Base-by-base conservation (phyloP, 495 filamentous ascomycete genomes). In the Podospora conica region DNA sequence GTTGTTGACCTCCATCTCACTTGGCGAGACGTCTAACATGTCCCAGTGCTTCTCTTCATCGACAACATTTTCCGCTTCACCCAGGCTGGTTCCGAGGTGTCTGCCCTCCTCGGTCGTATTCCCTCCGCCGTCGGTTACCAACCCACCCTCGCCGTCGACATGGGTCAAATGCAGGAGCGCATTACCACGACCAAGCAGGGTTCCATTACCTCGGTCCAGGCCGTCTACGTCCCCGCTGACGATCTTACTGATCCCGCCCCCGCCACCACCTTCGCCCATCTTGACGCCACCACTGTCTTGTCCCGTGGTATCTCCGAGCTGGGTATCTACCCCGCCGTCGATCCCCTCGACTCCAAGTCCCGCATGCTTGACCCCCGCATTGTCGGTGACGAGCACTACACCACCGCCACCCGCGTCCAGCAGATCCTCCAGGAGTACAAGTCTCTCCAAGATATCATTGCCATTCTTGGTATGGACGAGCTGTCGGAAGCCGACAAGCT, bases 31-130 rank as follows among this genome's bases (percentile, higher is more conserved):
- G 15, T 60, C 69, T 72, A 68, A 73, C 18, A 20, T 9, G 25
- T 23, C 6, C 0, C 62, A 89, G 91, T 96, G 90, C 88, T 96
- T 78, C 91, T 96, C 81, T 96, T 94, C 87, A 97, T 97, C 82
- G 95, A 98, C 91, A 98, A 98, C 88, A 98, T 98, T 83, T 97
- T 97, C 91, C 92, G 95, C 78, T 98, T 98, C 91, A 98, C 95
- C 74, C 96, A 98, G 85, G 95, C 95, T 81, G 95, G 95, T 92
- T 98, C 95, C 77, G 95, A 98, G 85, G 95, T 98, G 88, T 98
- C 96, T 84, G 95, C 95, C 77, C 87, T 98, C 79, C 88, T 98
- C 64, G 95, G 95, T 86, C 95, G 95, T 93, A 98, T 98, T 78
- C 95, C 95, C 80, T 98, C 95, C 86, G 95, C 95, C 78, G 95